Conservation (phyloP, 2,329 filamentous ascomycete species). For the Scolecobasidium constrictum region DNA sequence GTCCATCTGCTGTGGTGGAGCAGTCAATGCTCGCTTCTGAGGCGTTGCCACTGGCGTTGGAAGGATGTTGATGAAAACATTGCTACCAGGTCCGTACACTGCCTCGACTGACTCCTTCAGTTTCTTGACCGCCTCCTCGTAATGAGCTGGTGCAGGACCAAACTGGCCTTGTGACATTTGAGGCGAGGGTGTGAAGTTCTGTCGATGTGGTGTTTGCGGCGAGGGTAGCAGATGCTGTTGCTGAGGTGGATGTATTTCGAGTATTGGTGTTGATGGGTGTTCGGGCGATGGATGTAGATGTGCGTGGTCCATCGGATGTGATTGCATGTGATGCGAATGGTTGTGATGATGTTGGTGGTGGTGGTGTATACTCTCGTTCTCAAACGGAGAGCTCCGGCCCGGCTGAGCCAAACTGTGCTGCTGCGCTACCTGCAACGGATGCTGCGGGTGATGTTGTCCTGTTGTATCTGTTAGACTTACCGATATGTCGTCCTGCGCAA, state of each 20-base stretch:
- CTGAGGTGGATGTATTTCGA: slow-evolving; percentile 1
- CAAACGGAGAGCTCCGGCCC: slow-evolving; percentile 29
- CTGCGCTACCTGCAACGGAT: slow-evolving; percentile 82
- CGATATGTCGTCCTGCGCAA: slow-evolving; percentile 37
- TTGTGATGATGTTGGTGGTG: slow-evolving; percentile 3
- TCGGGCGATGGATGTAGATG: slow-evolving; percentile 5
- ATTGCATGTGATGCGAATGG: not conserved
- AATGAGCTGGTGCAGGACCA: not conserved
- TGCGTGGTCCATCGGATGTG: slow-evolving; percentile 4
- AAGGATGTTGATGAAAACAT: slow-evolving; percentile 36
- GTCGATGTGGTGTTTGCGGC: slow-evolving; percentile 7
- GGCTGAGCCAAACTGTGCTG: slow-evolving; percentile 75
- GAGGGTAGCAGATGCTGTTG: slow-evolving; percentile 8
- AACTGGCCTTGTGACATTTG: not conserved
- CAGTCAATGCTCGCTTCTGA: slow-evolving; percentile 22
- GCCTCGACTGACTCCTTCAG: slow-evolving; percentile 32
- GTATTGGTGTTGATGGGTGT: not conserved
- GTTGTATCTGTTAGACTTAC: slow-evolving; percentile 31
- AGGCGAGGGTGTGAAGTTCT: slow-evolving; percentile 4
- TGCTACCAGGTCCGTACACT: slow-evolving; percentile 29
- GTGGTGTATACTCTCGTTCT: slow-evolving; percentile 1
- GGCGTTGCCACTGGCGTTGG: slow-evolving; percentile 44
- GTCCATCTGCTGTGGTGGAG: slow-evolving; percentile 32
- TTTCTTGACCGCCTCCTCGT: slow-evolving; percentile 20
- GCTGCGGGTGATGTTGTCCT: slow-evolving; percentile 51